Percentiles rank a stretch among this genome's conserved stretches.
Evolutionary conservation across 257 asterid species (phyloP).

Genomic region (Anisodus tanguticus): DNA sequence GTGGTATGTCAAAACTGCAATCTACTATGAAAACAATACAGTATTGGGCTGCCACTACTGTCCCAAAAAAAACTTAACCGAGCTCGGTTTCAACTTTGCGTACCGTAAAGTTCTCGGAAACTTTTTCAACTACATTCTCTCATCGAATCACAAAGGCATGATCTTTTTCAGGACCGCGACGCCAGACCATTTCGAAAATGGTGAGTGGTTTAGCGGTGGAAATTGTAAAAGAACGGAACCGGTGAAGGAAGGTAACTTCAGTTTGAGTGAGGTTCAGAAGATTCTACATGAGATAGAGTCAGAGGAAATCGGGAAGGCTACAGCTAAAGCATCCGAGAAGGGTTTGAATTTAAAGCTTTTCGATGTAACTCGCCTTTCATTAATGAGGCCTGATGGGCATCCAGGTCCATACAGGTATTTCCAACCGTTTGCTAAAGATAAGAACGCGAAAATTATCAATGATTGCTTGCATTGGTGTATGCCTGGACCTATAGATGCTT

Average conservation of each 20-base stretch:
- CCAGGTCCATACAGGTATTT: slow-evolving; percentile 75
- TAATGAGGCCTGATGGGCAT: slow-evolving; percentile 86
- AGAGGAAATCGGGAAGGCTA: slow-evolving; percentile 52
- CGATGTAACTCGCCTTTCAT: slow-evolving; percentile 60
- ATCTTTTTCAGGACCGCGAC: slow-evolving; percentile 63
- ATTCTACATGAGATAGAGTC: slow-evolving; percentile 56
- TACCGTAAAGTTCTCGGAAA: slow-evolving; percentile 58
- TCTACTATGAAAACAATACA: slow-evolving; percentile 60
- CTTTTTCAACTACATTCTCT: slow-evolving; percentile 49
- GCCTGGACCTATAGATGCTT: slow-evolving; percentile 90
- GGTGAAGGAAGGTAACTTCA: slow-evolving; percentile 58
- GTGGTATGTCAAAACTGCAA: slow-evolving; percentile 69
- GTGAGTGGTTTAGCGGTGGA: slow-evolving; percentile 77
- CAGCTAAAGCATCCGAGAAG: slow-evolving; percentile 45
- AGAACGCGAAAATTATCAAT: slow-evolving; percentile 45
- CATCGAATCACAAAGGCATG: slow-evolving; percentile 59
- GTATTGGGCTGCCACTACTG: slow-evolving; percentile 70
- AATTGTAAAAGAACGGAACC: slow-evolving; percentile 61
- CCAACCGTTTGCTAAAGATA: slow-evolving; percentile 56
- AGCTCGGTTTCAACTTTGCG: slow-evolving; percentile 60
- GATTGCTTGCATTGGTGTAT: slow-evolving; percentile 95
- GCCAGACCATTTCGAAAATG: slow-evolving; percentile 77
- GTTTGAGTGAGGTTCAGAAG: slow-evolving; percentile 43
- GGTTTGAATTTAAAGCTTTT: slow-evolving; percentile 62
- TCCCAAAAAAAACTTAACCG: slow-evolving; percentile 62